Percentiles rank a stretch among this genome's conserved stretches.
These are phyloP conservation scores for Alternaria hordeiaustralica DNA, from an alignment of 2,329 filamentous ascomycete species.

Conservation along the genomic window DNA sequence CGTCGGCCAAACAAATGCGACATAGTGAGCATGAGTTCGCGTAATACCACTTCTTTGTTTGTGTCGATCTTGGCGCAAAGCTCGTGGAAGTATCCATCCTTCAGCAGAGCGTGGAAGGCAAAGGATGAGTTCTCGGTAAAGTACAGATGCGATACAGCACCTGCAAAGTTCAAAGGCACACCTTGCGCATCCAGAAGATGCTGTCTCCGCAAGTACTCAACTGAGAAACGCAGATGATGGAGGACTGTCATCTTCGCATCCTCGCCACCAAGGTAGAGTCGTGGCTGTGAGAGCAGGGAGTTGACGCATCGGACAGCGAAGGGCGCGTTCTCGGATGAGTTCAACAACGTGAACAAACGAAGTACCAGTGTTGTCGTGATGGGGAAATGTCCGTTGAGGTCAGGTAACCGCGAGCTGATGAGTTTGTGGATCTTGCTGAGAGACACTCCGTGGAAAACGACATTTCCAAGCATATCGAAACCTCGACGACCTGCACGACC, in stretches of 20 bases:
- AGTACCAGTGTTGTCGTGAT: conserved; percentile 76
- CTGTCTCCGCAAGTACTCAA: conserved; percentile 77
- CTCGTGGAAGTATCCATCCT: conserved; percentile 71
- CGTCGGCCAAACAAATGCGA: conserved; percentile 73
- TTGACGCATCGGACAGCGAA: conserved; percentile 69
- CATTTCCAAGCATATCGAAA: conserved; percentile 81
- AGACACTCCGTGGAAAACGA: conserved; percentile 75
- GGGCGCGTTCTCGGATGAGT: conserved; percentile 68
- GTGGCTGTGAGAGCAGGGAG: conserved; percentile 71
- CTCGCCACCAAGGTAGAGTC: conserved; percentile 73
- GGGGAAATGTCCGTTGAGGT: conserved; percentile 78
- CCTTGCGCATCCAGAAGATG: conserved; percentile 68
- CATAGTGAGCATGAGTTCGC: conserved; percentile 71
- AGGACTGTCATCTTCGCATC: conserved; percentile 72
- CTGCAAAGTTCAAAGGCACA: conserved; percentile 73
- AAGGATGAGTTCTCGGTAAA: conserved; percentile 78
- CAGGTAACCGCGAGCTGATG: conserved; percentile 74
- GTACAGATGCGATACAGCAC: conserved; percentile 74
- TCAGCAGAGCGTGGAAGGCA: conserved; percentile 76
- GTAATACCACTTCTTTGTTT: conserved; percentile 58
- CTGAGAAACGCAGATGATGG: conserved; percentile 80
- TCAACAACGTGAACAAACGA: conserved; percentile 69
- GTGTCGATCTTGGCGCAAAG: conserved; percentile 65
- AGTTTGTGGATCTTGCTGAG: conserved; percentile 69
- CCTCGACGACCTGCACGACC: conserved; percentile 81